A percentile compares a stretch with the other conserved stretches of the same genome.
Evolutionary conservation across 306 rosid species (phyloP).

Genomic region (Acacia acuminata): DNA sequence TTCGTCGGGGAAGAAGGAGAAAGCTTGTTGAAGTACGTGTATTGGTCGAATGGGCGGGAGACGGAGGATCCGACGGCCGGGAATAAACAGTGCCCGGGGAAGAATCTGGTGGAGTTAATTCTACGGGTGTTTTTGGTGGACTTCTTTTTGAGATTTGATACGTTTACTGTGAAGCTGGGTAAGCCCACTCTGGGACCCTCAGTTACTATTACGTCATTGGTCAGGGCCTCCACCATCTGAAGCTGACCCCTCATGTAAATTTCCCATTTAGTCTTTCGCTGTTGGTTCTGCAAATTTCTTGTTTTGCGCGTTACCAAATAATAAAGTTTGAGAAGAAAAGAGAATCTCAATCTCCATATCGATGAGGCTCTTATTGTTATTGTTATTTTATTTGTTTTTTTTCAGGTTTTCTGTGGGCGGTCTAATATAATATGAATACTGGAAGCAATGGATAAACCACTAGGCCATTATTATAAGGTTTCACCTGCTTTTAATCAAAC

Average conservation of each 20-base stretch:
- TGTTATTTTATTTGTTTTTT: neutral
- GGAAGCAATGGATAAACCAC: neutral
- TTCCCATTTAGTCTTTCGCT: neutral
- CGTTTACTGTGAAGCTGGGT: slow-evolving; percentile 41
- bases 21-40: slow-evolving; percentile 51
- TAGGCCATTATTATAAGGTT: neutral
- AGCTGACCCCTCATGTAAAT: neutral
- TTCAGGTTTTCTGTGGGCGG: neutral
- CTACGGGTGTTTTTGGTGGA: slow-evolving; percentile 58
- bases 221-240: slow-evolving; percentile 29
- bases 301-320: neutral
- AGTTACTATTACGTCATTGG: slow-evolving; percentile 44
- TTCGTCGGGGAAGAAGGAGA: slow-evolving; percentile 41
- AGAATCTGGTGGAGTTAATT: slow-evolving; percentile 51
- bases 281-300: neutral
- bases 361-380: neutral
- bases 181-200: slow-evolving; percentile 42
- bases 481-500: too few relatives aligned
- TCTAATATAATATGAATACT: neutral
- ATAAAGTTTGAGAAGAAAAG: neutral
- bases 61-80: slow-evolving; percentile 51
- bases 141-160: slow-evolving; percentile 57
- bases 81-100: slow-evolving; percentile 64
- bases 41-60: slow-evolving; percentile 68
- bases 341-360: neutral